Conservation (phyloP, 2,329 filamentous ascomycete species). For the Neocucurbitaria cava region DNA sequence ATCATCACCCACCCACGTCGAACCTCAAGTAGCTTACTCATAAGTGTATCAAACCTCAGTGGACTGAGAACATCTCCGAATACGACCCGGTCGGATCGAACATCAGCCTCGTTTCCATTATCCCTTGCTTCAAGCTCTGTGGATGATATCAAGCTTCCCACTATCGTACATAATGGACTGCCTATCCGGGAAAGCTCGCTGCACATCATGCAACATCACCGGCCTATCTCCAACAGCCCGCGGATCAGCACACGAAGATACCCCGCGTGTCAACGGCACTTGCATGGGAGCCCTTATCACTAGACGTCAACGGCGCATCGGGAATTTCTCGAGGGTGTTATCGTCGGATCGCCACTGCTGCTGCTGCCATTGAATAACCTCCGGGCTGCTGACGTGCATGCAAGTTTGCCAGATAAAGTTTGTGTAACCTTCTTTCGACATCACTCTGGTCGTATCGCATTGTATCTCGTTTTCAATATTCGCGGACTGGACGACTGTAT, state of each 20-base stretch:
- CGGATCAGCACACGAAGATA: slow-evolving; percentile 13
- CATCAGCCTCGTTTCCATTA: not conserved
- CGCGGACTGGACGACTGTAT: not conserved
- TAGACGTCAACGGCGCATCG: slow-evolving; percentile 17
- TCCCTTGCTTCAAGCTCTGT: not conserved
- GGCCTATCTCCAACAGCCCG: slow-evolving; percentile 18
- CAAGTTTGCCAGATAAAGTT: not conserved
- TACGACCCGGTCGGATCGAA: not conserved
- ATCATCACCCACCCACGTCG: not conserved
- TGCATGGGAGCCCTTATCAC: slow-evolving; percentile 25
- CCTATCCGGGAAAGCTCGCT: slow-evolving; percentile 23
- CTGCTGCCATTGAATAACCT: not conserved
- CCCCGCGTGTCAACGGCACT: slow-evolving; percentile 20
- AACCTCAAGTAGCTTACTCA: not conserved
- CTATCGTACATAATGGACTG: slow-evolving; percentile 16
- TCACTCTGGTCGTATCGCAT: not conserved
- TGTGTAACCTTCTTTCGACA: slow-evolving; percentile 3
- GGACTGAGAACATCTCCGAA: not conserved
- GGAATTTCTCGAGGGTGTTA: slow-evolving; percentile 6
- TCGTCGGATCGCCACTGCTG: slow-evolving; percentile 6
- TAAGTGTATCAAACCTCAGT: not conserved
- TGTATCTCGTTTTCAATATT: not conserved
- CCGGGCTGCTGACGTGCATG: not conserved
- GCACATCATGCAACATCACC: slow-evolving; percentile 19
- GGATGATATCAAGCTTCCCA: slow-evolving; percentile 1